A percentile compares a stretch with the other conserved stretches of the same genome.
These are phyloP conservation scores for Picochlorum sp. DNA, from an alignment of 139 green algal species.

Conservation along the genomic window DNA sequence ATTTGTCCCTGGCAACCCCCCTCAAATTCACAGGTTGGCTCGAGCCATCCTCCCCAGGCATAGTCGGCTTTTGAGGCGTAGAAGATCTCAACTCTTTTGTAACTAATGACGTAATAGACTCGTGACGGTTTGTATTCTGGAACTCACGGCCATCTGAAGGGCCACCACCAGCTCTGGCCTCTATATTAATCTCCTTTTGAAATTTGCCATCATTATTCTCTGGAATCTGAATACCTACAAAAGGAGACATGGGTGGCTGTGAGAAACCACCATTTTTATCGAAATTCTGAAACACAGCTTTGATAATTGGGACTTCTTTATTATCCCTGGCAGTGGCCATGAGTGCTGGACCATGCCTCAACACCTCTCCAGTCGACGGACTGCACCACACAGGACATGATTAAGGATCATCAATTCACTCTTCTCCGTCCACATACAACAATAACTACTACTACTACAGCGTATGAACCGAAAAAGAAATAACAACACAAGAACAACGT, in stretches of 20 bases:
- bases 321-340: constrained; percentile 5
- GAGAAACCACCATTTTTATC: not conserved
- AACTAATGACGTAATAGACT: constrained; percentile 16
- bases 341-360: constrained; percentile 13
- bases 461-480: no score
- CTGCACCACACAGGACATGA: constrained; percentile 7
- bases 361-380: constrained; percentile 7
- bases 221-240: not conserved
- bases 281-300: constrained; percentile 13
- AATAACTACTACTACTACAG: no score
- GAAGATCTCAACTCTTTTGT: constrained; percentile 10
- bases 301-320: constrained; percentile 9
- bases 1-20: constrained; percentile 14
- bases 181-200: not conserved
- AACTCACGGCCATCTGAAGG: not conserved
- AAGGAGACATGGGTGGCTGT: not conserved
- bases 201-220: not conserved
- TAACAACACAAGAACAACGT: not conserved
- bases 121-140: not conserved
- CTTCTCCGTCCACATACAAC: no score
- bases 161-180: not conserved
- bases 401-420: no score
- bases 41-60: not conserved
- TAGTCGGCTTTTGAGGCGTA: not conserved
- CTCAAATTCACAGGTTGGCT: not conserved